phyloP scores from a whole-genome alignment of 306 rosid species.

The Medicago ruthenica region DNA sequence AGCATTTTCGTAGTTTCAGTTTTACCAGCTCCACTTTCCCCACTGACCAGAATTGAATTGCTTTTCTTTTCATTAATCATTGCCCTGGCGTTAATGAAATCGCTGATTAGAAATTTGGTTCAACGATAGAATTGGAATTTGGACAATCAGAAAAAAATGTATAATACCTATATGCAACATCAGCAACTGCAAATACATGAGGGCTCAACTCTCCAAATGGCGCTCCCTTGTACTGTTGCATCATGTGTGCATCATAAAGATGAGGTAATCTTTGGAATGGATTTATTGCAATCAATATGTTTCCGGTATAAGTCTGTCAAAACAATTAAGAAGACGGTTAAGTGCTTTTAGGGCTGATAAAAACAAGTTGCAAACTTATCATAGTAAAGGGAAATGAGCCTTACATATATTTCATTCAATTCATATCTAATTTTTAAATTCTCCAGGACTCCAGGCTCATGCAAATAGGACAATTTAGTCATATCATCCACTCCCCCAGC shows the following conservation, averaged over 20 bases:
- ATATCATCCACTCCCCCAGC: constrained; percentile 98
- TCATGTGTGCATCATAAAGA: constrained; percentile 89
- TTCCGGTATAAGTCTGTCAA: constrained; percentile 96
- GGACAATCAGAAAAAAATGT: constrained; percentile 30
- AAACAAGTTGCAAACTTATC: constrained; percentile 24
- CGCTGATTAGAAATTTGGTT: constrained; percentile 35
- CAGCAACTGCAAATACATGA: constrained; percentile 99
- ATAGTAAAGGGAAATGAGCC: constrained; percentile 40
- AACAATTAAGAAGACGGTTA: constrained; percentile 31
- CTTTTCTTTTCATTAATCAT: constrained; percentile 89
- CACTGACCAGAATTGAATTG: constrained; percentile 97
- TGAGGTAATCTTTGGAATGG: constrained; percentile 99
- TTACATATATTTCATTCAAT: constrained; percentile 94
- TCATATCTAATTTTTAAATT: constrained; percentile 90
- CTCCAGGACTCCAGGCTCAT: constrained; percentile 96
- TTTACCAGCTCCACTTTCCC: constrained; percentile 99
- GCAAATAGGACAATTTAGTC: constrained; percentile 96
- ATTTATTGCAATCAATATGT: constrained; percentile 95
- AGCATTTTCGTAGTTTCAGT: constrained; percentile 99
- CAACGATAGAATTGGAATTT: constrained; percentile 29
- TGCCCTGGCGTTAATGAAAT: constrained; percentile 67
- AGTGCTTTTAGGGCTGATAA: constrained; percentile 22
- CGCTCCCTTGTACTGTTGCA: constrained; percentile 99
- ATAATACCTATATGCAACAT: constrained; percentile 93
- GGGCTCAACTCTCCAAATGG: constrained; percentile 97